Evolutionary conservation across 116 monocot genomes (phyloP), one percentile per base, ranked within the genome.

Genomic region (Thalassia testudinum): DNA sequence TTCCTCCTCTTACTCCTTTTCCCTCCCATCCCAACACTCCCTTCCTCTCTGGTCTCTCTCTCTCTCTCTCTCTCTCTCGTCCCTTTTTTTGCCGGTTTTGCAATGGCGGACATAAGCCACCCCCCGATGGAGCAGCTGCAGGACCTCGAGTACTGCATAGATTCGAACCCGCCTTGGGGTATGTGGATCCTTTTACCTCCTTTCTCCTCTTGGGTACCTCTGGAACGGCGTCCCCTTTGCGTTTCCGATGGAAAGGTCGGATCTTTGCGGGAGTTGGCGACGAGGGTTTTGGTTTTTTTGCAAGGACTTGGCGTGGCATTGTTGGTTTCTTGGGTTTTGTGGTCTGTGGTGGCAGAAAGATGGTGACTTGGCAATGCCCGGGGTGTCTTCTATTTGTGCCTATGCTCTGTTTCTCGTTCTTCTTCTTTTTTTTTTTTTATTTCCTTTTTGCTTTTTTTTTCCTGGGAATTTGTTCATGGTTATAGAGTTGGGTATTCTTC

Each of bases 51-150:
- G 44, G 17, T 8, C 50, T 19, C 19, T 3, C 21, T 1, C 1
- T 5, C 21, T 21, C 37, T 48, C 49, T 23, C 34, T 22, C 17
- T 37, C 23, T 1, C 0, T 26, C 6, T 51, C 23, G 30, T 40
- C 7, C 40, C 17, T 12, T 57, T 26, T 34, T 34, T 30, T 5
- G 2, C 40, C 7, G 23, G 28, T 25, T 21, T 8, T 16, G 50
- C 38, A 73, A 85, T 82, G 86, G 91, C 82, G 70, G 85, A 91
- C 66, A 82, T 91, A 43, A 77, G 73, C 64, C 86, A 91, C 56
- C 78, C 75, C 23, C 86, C 91, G 15, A 91, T 91, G 86, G 91
- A 91, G 61, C 86, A 91, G 73, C 86, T 91, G 15, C 91, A 91
- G 52, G 91, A 85, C 66, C 85, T 91, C 25, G 91, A 91, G 63